Evolutionary conservation across 768 basidiomycete species (phyloP).

Genomic region (Tricholoma terreum): DNA sequence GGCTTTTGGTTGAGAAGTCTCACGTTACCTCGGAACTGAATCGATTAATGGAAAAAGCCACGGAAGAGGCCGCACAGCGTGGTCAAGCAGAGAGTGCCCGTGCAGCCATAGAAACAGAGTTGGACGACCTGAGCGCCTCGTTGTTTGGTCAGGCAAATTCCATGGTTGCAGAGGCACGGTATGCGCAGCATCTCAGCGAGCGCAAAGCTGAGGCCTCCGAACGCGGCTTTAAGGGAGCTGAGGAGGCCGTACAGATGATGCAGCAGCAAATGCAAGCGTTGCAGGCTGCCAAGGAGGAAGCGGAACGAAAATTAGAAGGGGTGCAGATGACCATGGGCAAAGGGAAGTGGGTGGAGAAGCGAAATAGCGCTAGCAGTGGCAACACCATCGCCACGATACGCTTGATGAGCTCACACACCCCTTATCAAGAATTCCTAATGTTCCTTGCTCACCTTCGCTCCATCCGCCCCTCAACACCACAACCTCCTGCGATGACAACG

Average conservation of each 20-base stretch:
- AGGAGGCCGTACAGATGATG: slow-evolving; percentile 82
- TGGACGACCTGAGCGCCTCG: slow-evolving; percentile 89
- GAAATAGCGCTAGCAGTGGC: slow-evolving; percentile 23
- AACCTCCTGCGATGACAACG: slow-evolving; percentile 66
- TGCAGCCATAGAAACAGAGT: slow-evolving; percentile 83
- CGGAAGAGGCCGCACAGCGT: slow-evolving; percentile 88
- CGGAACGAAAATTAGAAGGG: slow-evolving; percentile 50
- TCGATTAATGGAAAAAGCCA: slow-evolving; percentile 91
- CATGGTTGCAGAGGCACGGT: slow-evolving; percentile 95
- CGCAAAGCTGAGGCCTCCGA: slow-evolving; percentile 77
- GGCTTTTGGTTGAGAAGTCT: slow-evolving; percentile 85
- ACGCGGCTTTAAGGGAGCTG: slow-evolving; percentile 73
- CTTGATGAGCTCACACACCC: slow-evolving; percentile 64
- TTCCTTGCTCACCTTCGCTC: slow-evolving; percentile 77
- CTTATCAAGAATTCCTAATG: slow-evolving; percentile 76
- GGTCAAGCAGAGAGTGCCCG: slow-evolving; percentile 88
- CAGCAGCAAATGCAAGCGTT: slow-evolving; percentile 81
- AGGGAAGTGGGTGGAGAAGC: slow-evolving; percentile 62
- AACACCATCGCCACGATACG: slow-evolving; percentile 35
- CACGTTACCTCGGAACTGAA: slow-evolving; percentile 91
- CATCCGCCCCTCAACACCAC: slow-evolving; percentile 57
- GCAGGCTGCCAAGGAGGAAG: slow-evolving; percentile 61
- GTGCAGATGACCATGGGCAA: slow-evolving; percentile 57
- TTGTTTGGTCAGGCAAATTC: slow-evolving; percentile 92
- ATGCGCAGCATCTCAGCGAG: slow-evolving; percentile 61